Evolutionary conservation across 2,329 filamentous ascomycete species (phyloP).

Genomic region (Rhynchosporium agropyri): DNA sequence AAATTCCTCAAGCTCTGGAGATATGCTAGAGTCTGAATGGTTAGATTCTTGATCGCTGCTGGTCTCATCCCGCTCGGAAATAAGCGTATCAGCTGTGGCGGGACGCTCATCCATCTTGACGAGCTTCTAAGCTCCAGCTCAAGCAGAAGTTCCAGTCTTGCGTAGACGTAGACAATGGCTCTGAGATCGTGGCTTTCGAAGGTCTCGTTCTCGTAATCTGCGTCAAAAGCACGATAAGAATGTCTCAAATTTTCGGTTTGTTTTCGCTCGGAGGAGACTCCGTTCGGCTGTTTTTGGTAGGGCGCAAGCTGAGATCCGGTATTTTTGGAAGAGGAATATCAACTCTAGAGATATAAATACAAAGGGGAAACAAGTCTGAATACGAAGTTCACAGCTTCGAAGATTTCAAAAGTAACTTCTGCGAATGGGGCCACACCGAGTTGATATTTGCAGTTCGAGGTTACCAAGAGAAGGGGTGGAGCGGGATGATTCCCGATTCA

Average conservation of each 20-base stretch:
- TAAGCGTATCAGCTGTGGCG: conserved; percentile 7
- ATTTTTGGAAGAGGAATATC: not conserved
- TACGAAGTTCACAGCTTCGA: conserved; percentile 13
- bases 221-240: not conserved
- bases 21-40: conserved; percentile 12
- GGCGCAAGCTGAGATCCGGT: not conserved
- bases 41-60: conserved; percentile 21
- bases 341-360: conserved; percentile 6
- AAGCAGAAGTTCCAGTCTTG: not conserved
- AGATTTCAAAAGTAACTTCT: not conserved
- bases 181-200: not conserved
- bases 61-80: conserved; percentile 2
- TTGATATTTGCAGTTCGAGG: conserved; percentile 3
- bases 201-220: not conserved
- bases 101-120: conserved; percentile 12
- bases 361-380: not conserved
- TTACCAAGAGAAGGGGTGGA: not conserved
- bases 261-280: not conserved
- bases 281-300: not conserved
- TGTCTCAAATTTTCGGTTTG: not conserved
- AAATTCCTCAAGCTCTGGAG: conserved; percentile 23
- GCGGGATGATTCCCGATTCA: conserved; percentile 4
- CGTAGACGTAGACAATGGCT: not conserved
- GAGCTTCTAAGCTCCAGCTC: conserved; percentile 1
- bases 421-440: conserved; percentile 19